phyloP scores from a whole-genome alignment of 495 filamentous ascomycete species.

The Podospora pseudocomata region DNA sequence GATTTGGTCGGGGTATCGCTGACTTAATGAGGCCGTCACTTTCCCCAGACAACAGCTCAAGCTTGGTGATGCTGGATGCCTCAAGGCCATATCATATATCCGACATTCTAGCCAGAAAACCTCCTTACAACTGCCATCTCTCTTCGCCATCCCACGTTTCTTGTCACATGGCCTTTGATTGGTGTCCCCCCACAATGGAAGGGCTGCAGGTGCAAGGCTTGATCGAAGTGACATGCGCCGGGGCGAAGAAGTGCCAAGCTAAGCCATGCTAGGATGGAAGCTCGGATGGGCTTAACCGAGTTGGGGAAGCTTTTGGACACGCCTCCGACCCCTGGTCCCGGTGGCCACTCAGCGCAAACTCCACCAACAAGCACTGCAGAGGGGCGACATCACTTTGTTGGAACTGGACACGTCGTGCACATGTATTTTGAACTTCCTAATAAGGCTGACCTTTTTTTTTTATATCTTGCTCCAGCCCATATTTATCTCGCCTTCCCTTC shows the following conservation, averaged over 20 bases:
- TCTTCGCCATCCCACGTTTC: not conserved
- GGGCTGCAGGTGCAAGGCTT: slow-evolving; percentile 6
- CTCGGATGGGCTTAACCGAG: slow-evolving; percentile 16
- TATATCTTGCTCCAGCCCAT: not conserved
- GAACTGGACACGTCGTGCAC: slow-evolving; percentile 38
- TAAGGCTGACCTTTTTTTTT: slow-evolving; percentile 19
- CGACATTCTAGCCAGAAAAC: not conserved
- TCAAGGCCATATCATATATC: not conserved
- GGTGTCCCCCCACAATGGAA: slow-evolving; percentile 20
- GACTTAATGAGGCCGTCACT: not conserved
- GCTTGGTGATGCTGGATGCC: not conserved
- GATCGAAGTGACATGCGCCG: slow-evolving; percentile 11
- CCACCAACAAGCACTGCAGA: slow-evolving; percentile 14
- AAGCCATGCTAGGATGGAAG: not conserved
- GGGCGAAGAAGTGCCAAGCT: slow-evolving; percentile 14
- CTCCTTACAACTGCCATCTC: not conserved
- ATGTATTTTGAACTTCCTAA: slow-evolving; percentile 17
- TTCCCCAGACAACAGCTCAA: not conserved
- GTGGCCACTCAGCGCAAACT: slow-evolving; percentile 20
- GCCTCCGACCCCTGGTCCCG: not conserved
- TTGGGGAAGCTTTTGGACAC: slow-evolving; percentile 14
- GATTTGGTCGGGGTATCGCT: not conserved
- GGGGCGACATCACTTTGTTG: slow-evolving; percentile 23
- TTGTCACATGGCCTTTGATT: slow-evolving; percentile 17
- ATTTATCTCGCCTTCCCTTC: slow-evolving; percentile 6